A percentile compares a stretch with the other conserved stretches of the same genome.
Conservation (phyloP, 1,284 basidiomycete genomes). For the Cryptococcus wingfieldii region DNA sequence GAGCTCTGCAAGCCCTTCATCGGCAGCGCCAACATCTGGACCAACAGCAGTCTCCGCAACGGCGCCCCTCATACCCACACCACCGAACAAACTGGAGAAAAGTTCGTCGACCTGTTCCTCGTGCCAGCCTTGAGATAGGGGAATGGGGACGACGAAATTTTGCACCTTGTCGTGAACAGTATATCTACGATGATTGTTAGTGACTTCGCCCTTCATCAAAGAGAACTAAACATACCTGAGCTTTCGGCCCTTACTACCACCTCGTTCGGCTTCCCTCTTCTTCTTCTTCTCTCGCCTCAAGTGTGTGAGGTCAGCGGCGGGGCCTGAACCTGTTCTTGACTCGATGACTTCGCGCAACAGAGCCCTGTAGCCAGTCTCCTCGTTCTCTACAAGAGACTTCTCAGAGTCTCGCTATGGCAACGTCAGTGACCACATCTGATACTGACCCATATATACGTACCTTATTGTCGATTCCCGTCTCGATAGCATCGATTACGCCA, state of each 20-base stretch:
- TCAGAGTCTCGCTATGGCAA: constrained; percentile 17
- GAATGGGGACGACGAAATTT: constrained; percentile 89
- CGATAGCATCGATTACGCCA: constrained; percentile 46
- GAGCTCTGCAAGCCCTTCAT: constrained; percentile 24
- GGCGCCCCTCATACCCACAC: constrained; percentile 33
- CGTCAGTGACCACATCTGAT: constrained; percentile 10
- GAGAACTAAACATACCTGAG: constrained; percentile 56
- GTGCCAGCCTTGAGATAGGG: constrained; percentile 64
- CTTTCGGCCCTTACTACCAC: constrained; percentile 87
- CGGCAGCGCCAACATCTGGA: constrained; percentile 14
- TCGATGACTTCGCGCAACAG: constrained; percentile 84
- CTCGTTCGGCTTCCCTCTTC: constrained; percentile 82
- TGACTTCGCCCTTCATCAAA: neutral
- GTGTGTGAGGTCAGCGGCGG: constrained; percentile 30
- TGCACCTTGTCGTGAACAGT: constrained; percentile 89
- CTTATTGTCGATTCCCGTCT: constrained; percentile 33
- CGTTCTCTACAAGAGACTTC: constrained; percentile 54
- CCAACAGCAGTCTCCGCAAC: constrained; percentile 13
- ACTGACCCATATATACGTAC: constrained; percentile 17
- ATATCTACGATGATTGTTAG: constrained; percentile 56
- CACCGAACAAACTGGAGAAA: constrained; percentile 75
- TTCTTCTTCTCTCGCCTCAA: constrained; percentile 54
- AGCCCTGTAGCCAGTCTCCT: constrained; percentile 86
- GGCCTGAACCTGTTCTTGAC: constrained; percentile 34
- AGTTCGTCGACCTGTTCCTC: constrained; percentile 90